Evolutionary conservation across 257 asterid genomes (phyloP).

Genomic region (Lycium barbarum): DNA sequence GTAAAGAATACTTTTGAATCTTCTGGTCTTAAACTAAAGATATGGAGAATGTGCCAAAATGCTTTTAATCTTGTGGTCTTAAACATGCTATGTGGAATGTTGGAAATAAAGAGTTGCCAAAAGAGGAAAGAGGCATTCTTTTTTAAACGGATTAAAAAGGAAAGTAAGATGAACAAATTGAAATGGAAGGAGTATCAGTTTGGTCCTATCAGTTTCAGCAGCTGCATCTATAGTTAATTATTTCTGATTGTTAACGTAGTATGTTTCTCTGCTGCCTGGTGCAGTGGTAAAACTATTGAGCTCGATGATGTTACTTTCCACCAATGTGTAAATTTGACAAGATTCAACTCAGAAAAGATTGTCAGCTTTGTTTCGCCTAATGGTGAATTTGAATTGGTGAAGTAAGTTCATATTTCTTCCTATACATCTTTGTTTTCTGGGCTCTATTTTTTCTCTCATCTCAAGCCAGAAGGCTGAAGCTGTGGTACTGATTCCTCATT

Average conservation of each 20-base stretch:
- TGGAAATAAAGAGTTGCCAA: too few species aligned
- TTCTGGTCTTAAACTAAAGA: too few species aligned
- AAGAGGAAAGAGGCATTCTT: too few species aligned
- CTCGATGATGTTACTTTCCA: constrained; percentile 99
- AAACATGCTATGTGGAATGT: too few species aligned
- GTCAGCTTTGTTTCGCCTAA: constrained; percentile 99
- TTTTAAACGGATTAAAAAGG: too few species aligned
- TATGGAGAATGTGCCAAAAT: too few species aligned
- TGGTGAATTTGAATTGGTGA: constrained; percentile 99
- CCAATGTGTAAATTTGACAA: constrained; percentile 97
- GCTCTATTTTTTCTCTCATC: neutral
- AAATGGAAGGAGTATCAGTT: too few species aligned
- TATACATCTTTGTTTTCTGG: neutral
- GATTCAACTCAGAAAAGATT: constrained; percentile 98
- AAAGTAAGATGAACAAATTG: too few species aligned
- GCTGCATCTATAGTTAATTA: neutral
- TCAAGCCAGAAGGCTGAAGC: constrained; percentile 1
- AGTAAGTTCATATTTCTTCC: constrained; percentile 61
- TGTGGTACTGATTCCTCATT: neutral
- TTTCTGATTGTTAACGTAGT: neutral
- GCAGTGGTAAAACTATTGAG: constrained; percentile 99
- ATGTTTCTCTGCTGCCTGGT: constrained; percentile 25
- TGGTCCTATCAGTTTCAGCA: too few species aligned
- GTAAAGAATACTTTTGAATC: too few species aligned
- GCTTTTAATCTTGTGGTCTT: too few species aligned